Evolutionary conservation across 345 rosid genomes (phyloP).

Genomic region (Chamaenerion angustifolium): DNA sequence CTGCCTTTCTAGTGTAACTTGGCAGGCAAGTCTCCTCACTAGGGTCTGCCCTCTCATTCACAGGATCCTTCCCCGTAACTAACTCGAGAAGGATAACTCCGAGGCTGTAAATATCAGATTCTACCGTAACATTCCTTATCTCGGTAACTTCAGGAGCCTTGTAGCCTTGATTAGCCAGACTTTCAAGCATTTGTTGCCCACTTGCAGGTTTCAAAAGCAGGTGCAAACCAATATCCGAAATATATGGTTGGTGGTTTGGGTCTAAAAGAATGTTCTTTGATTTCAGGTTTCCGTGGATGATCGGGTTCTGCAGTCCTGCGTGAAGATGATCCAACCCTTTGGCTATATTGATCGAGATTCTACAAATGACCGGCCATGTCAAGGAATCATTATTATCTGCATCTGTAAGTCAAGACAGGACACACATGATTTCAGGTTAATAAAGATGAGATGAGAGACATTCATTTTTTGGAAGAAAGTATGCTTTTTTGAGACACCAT

Average conservation of each 20-base stretch:
- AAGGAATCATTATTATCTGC: slow-evolving; percentile 48
- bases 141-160: slow-evolving; percentile 91
- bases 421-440: neutral
- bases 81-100: slow-evolving; percentile 78
- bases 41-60: slow-evolving; percentile 44
- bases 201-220: slow-evolving; percentile 46
- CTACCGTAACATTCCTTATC: slow-evolving; percentile 55
- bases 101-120: slow-evolving; percentile 60
- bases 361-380: slow-evolving; percentile 42
- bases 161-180: slow-evolving; percentile 65
- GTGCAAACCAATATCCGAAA: slow-evolving; percentile 65
- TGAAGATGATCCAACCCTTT: slow-evolving; percentile 73
- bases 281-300: slow-evolving; percentile 74
- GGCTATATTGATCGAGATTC: slow-evolving; percentile 48
- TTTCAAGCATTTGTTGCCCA: slow-evolving; percentile 74
- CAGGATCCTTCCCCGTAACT: slow-evolving; percentile 58
- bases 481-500: too few relatives aligned
- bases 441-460: neutral
- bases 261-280: slow-evolving; percentile 61
- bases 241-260: slow-evolving; percentile 30
- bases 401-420: slow-evolving; percentile 6
- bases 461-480: neutral
- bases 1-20: slow-evolving; percentile 44
- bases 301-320: slow-evolving; percentile 38
- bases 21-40: slow-evolving; percentile 60